Percentiles rank a stretch among this genome's conserved stretches.
These are phyloP conservation scores for Chlamydomonas schloesseri DNA, from an alignment of 139 green algal genomes.

Conservation along the genomic window DNA sequence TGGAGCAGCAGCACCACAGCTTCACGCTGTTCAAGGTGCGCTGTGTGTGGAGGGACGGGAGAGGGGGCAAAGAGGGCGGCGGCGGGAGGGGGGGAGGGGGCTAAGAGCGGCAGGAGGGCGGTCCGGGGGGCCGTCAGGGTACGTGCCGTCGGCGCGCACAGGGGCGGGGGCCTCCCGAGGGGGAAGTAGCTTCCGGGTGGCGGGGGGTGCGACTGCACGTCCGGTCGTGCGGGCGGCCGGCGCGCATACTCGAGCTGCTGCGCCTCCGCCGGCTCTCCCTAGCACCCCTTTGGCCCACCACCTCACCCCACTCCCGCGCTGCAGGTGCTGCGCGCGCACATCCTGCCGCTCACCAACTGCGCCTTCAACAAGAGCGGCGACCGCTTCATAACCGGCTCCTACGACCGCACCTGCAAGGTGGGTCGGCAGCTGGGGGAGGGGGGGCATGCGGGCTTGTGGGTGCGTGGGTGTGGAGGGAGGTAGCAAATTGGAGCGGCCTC, in stretches of 20 bases:
- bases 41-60: too few relatives aligned
- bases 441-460: background rate
- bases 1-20: conserved; percentile 60
- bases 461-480: background rate
- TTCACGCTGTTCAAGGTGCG: conserved; percentile 77
- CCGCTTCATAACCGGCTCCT: conserved; percentile 84
- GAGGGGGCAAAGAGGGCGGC: background rate
- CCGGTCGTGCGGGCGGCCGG: too few relatives aligned
- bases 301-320: background rate
- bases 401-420: conserved; percentile 86
- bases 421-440: background rate
- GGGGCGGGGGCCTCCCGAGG: too few relatives aligned
- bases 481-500: too few relatives aligned
- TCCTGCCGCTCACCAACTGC: conserved; percentile 86
- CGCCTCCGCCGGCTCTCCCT: too few relatives aligned
- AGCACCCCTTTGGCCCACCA: too few relatives aligned
- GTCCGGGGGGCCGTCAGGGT: too few relatives aligned
- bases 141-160: too few relatives aligned
- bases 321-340: conserved; percentile 79
- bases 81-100: background rate
- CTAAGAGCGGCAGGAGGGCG: too few relatives aligned
- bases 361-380: conserved; percentile 86
- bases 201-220: too few relatives aligned
- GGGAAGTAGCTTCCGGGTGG: too few relatives aligned
- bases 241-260: too few relatives aligned